A percentile compares a stretch with the other conserved stretches of the same genome.
Evolutionary conservation across 495 filamentous ascomycete genomes (phyloP).

Genomic region (Penicillium diatomitis): DNA sequence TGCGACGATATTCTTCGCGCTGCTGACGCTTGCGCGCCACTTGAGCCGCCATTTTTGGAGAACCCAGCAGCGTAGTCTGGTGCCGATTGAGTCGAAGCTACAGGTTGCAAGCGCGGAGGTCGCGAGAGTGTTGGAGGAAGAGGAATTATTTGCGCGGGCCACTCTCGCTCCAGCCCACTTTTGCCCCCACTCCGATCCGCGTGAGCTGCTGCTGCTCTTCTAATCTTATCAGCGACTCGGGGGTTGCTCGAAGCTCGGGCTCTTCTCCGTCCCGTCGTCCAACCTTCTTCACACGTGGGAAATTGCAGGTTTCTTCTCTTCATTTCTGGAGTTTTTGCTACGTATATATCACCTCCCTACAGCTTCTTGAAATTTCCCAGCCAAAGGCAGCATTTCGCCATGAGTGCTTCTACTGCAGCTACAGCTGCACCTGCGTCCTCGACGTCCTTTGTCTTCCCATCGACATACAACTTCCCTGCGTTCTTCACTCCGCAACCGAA

Average conservation of each 20-base stretch:
- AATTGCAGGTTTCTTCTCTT: no score
- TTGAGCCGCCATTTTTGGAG: constrained; percentile 34
- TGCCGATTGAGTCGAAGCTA: no score
- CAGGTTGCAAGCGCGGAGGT: not conserved
- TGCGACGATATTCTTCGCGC: constrained; percentile 62
- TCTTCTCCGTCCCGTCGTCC: no score
- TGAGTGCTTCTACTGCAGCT: constrained; percentile 1
- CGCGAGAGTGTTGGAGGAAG: not conserved
- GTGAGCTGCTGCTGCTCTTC: not conserved
- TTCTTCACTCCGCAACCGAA: constrained; percentile 68
- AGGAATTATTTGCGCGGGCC: constrained; percentile 13
- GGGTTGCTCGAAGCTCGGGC: no score
- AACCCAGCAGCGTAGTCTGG: not conserved
- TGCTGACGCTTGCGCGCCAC: constrained; percentile 58
- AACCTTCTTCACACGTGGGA: no score
- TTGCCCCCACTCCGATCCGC: constrained; percentile 10
- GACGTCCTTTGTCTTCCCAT: constrained; percentile 30
- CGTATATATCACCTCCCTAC: no score
- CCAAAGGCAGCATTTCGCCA: not conserved
- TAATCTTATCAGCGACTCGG: not conserved
- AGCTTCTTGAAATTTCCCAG: not conserved
- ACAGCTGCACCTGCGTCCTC: constrained; percentile 6
- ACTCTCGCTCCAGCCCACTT: not conserved
- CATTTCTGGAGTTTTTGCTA: no score
- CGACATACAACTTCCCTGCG: constrained; percentile 43